A percentile compares a stretch with the other conserved stretches of the same genome.
These are phyloP conservation scores for Medicago ruthenica DNA, from an alignment of 306 rosid species.

Conservation along the genomic window DNA sequence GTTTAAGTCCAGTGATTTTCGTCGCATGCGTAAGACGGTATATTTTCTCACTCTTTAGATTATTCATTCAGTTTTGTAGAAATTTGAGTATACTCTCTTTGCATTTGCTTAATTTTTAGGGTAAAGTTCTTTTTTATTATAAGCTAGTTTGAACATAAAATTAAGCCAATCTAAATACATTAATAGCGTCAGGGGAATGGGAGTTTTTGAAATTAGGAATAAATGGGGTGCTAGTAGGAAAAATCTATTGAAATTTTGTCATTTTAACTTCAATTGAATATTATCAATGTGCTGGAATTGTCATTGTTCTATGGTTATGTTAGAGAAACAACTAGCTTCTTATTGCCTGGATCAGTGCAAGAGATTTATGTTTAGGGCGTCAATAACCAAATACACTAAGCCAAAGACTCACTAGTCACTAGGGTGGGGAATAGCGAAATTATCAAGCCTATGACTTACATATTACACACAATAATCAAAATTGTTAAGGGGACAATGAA, in stretches of 20 bases:
- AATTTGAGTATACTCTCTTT: background rate
- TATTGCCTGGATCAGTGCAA: background rate
- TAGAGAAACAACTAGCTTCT: background rate
- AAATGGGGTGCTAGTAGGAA: background rate
- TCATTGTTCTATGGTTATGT: background rate
- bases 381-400: too few relatives aligned
- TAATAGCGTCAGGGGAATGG: background rate
- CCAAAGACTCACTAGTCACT: too few relatives aligned
- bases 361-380: too few relatives aligned
- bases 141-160: background rate
- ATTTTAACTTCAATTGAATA: slow-evolving; percentile 5
- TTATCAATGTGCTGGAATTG: background rate
- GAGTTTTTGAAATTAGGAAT: slow-evolving; percentile 23
- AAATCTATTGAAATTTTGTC: background rate
- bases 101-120: slow-evolving; percentile 1
- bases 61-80: background rate
- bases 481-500: too few relatives aligned
- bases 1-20: slow-evolving; percentile 84
- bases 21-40: slow-evolving; percentile 91
- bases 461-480: too few relatives aligned
- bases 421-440: too few relatives aligned
- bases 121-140: background rate
- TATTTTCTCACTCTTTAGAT: background rate
- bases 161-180: background rate
- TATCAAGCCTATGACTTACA: too few relatives aligned